phyloP scores from a whole-genome alignment of 495 filamentous ascomycete genomes.

The Cercophora newfieldiana region DNA sequence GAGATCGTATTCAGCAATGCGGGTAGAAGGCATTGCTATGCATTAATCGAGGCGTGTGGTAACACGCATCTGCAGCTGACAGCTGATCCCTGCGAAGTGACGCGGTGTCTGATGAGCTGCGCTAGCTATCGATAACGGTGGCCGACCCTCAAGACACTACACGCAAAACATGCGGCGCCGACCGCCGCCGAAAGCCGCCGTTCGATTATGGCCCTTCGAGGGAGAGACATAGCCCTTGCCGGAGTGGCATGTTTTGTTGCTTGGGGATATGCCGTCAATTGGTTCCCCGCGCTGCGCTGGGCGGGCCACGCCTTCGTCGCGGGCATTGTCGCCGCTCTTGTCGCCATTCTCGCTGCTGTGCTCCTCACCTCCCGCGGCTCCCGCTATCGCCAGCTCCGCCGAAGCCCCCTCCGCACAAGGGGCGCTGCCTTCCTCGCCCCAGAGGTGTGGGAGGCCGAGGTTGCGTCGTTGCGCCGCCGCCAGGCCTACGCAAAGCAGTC shows the following conservation, averaged over 20 bases:
- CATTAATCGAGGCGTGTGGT: neutral
- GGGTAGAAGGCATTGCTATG: too few relatives aligned
- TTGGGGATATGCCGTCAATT: conserved; percentile 80
- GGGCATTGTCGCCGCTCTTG: conserved; percentile 58
- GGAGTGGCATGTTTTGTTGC: conserved; percentile 72
- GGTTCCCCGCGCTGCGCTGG: conserved; percentile 77
- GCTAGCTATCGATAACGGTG: conserved; percentile 17
- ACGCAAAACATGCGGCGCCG: conserved; percentile 44
- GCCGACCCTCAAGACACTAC: conserved; percentile 3
- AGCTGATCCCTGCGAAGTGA: conserved; percentile 16
- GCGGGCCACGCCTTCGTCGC: conserved; percentile 74
- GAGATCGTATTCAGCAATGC: too few relatives aligned
- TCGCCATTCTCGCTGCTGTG: conserved; percentile 56
- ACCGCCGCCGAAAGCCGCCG: conserved; percentile 29
- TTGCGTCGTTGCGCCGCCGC: conserved; percentile 55
- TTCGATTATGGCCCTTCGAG: conserved; percentile 73
- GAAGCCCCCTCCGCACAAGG: conserved; percentile 42
- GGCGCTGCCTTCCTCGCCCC: conserved; percentile 63
- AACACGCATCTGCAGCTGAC: neutral
- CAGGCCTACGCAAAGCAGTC: conserved; percentile 54
- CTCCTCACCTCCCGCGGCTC: conserved; percentile 61
- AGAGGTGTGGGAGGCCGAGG: conserved; percentile 67
- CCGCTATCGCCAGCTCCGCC: conserved; percentile 36
- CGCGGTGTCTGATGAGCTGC: neutral
- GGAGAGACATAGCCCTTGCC: conserved; percentile 71